Conservation (phyloP, 2,329 filamentous ascomycete species). For the Balansia obtecta region DNA sequence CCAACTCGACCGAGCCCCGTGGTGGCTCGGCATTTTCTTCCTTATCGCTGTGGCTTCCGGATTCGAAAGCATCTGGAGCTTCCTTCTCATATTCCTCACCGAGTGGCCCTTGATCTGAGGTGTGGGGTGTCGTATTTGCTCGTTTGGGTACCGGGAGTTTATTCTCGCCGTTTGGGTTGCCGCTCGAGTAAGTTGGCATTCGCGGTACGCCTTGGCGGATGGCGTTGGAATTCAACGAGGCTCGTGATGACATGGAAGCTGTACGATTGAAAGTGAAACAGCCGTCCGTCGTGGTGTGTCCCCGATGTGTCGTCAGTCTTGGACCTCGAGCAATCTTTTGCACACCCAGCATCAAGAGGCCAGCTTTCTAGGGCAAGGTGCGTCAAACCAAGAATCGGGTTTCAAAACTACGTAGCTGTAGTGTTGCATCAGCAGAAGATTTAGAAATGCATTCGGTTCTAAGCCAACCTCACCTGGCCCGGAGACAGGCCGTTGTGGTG, state of each 20-base stretch:
- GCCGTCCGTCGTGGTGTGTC: not conserved
- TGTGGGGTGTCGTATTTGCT: constrained; percentile 34
- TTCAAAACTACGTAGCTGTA: not conserved
- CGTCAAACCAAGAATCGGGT: not conserved
- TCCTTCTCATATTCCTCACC: constrained; percentile 16
- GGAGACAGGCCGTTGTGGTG: not conserved
- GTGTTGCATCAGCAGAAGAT: not conserved
- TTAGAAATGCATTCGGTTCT: not conserved
- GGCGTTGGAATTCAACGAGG: constrained; percentile 15
- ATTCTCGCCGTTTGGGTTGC: constrained; percentile 18
- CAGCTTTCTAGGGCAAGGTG: too few species aligned
- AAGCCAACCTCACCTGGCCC: not conserved
- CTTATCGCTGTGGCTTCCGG: constrained; percentile 24
- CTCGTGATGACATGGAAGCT: constrained; percentile 22
- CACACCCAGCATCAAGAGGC: too few species aligned
- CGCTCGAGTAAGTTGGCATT: constrained; percentile 18
- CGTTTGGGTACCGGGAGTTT: constrained; percentile 26
- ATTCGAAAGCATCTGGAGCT: constrained; percentile 38
- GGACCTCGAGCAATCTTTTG: not conserved
- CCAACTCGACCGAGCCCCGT: constrained; percentile 56
- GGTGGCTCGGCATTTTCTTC: constrained; percentile 35
- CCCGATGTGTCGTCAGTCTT: not conserved
- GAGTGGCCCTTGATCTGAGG: constrained; percentile 12
- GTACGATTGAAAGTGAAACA: constrained; percentile 12
- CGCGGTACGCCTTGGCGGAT: constrained; percentile 20